These are phyloP conservation scores for Pinus tabuliformis DNA, from an alignment of 75 land plant genomes.

Conservation along the genomic window DNA sequence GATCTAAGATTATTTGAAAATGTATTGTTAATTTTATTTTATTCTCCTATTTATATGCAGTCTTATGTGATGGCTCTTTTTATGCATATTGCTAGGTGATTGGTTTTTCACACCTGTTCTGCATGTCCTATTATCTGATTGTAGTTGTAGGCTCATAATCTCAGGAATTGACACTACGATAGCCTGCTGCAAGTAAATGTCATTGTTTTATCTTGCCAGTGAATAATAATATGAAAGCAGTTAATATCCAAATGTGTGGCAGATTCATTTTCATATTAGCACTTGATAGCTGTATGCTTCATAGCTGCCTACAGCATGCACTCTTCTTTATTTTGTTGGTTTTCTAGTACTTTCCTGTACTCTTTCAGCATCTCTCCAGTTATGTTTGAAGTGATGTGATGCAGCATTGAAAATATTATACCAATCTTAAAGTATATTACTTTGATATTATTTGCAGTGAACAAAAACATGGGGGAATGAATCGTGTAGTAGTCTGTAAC, in stretches of 20 bases:
- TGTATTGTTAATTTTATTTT: too few relatives aligned
- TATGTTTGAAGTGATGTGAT: slow-evolving; percentile 1
- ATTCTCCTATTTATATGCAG: too few relatives aligned
- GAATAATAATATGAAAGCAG: neutral
- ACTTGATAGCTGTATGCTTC: neutral
- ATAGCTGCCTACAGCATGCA: neutral
- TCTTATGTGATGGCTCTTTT: too few relatives aligned
- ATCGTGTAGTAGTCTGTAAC: slow-evolving; percentile 82
- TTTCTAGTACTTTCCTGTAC: neutral
- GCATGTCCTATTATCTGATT: too few relatives aligned
- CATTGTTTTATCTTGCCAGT: neutral
- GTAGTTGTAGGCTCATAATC: too few relatives aligned
- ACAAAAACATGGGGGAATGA: slow-evolving; percentile 6
- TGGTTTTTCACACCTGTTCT: too few relatives aligned
- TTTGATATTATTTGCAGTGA: slow-evolving; percentile 4
- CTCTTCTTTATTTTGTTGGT: neutral
- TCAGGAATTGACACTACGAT: too few relatives aligned
- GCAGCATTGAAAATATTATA: neutral
- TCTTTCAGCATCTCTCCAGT: neutral
- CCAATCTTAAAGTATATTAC: neutral
- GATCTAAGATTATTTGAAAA: too few relatives aligned
- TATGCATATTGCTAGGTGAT: too few relatives aligned
- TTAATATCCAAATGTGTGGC: neutral
- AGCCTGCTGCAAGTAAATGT: too few relatives aligned
- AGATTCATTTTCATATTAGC: neutral